These are phyloP conservation scores for Collybiopsis luxurians DNA, from an alignment of 768 basidiomycete genomes.

Conservation along the genomic window DNA sequence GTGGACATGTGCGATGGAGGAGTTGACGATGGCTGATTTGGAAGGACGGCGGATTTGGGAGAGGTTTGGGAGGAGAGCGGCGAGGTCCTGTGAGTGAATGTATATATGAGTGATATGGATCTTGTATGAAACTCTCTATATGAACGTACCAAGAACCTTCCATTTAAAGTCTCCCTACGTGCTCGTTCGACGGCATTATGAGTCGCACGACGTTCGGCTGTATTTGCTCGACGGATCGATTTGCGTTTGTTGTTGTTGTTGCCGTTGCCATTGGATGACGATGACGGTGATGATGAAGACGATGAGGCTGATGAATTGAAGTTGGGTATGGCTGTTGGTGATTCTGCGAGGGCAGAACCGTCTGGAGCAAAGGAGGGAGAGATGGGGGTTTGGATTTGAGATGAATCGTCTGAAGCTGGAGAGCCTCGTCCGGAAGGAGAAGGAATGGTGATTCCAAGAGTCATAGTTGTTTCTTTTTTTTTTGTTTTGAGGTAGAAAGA, in stretches of 20 bases:
- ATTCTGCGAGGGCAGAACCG: conserved; percentile 29
- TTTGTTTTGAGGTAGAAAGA: too few species aligned
- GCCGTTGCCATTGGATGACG: too few species aligned
- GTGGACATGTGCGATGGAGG: conserved; percentile 86
- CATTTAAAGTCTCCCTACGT: conserved; percentile 89
- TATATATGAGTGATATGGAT: conserved; percentile 4
- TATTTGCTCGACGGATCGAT: conserved; percentile 87
- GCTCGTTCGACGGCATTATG: conserved; percentile 98
- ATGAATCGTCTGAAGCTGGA: conserved; percentile 39
- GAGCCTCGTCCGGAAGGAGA: conserved; percentile 36
- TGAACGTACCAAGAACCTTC: conserved; percentile 76
- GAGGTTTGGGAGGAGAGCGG: conserved; percentile 86
- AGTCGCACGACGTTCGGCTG: conserved; percentile 92
- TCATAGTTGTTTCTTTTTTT: conserved; percentile 31
- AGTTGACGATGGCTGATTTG: conserved; percentile 97
- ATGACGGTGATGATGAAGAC: too few species aligned
- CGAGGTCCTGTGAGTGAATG: conserved; percentile 68
- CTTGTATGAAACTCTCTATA: not conserved
- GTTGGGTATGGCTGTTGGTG: conserved; percentile 17
- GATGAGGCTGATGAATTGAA: too few species aligned
- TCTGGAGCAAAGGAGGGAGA: conserved; percentile 32
- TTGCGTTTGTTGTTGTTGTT: conserved; percentile 77
- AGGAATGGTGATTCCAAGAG: conserved; percentile 37
- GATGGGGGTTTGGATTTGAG: conserved; percentile 45
- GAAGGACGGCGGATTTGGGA: conserved; percentile 90